These are phyloP conservation scores for Stachybotrys chlorohalonatus DNA, from an alignment of 2,329 filamentous ascomycete genomes.

Conservation along the genomic window DNA sequence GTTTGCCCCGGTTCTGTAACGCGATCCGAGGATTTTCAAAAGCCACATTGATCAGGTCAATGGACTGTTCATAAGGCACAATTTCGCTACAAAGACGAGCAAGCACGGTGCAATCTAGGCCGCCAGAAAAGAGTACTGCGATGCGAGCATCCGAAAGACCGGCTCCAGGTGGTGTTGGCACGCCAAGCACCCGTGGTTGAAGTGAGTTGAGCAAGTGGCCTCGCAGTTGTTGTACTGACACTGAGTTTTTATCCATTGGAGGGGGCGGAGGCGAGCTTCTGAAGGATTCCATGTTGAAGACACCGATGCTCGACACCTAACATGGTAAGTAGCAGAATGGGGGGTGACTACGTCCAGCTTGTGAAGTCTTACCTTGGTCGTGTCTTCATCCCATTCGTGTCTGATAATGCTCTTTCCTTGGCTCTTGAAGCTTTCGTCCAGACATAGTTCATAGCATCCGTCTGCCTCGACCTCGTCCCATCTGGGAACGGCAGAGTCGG, in stretches of 20 bases:
- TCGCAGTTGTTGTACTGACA: constrained; percentile 44
- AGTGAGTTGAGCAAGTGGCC: constrained; percentile 52
- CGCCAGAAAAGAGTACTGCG: constrained; percentile 86
- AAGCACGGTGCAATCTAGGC: constrained; percentile 83
- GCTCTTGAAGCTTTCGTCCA: constrained; percentile 22
- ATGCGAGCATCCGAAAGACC: constrained; percentile 39
- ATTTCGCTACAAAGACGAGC: constrained; percentile 74
- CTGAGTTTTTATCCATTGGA: constrained; percentile 22
- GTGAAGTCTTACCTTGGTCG: constrained; percentile 24
- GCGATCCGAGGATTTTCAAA: constrained; percentile 85
- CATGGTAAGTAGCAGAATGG: constrained; percentile 31
- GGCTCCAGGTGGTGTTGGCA: constrained; percentile 47
- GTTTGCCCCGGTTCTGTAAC: constrained; percentile 35
- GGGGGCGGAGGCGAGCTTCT: constrained; percentile 10
- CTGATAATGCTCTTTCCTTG: constrained; percentile 9
- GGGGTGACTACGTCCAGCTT: not conserved
- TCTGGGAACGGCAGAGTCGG: constrained; percentile 37
- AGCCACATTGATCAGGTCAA: constrained; percentile 91
- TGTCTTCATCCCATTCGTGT: constrained; percentile 21
- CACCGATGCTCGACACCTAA: constrained; percentile 45
- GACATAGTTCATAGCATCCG: constrained; percentile 63
- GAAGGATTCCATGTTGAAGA: constrained; percentile 40
- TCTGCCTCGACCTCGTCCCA: constrained; percentile 82
- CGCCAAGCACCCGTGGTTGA: constrained; percentile 51
- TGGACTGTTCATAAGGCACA: constrained; percentile 55